Evolutionary conservation across 805 yeast genomes (phyloP), one percentile per base, ranked within the genome.

Genomic region (Debaryomyces prosopidis): DNA sequence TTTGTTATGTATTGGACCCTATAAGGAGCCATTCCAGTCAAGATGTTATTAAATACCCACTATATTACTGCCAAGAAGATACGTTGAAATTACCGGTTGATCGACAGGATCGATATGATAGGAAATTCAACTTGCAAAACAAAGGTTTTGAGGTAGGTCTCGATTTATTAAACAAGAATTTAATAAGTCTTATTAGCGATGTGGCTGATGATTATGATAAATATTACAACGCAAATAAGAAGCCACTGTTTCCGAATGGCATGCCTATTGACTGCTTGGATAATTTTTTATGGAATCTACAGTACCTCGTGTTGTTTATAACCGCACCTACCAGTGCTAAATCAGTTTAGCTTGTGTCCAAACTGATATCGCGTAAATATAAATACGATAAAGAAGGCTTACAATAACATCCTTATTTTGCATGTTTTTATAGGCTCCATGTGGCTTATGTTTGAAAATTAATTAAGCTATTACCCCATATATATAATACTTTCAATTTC

Each of bases 251-350:
- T 14, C 50, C 56, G 6, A 40, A 42, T 26, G 58, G 55, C 33
- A 57, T 70, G 11, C 76, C 76, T 2, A 48, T 59, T 6, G 76
- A 71, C 38, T 68, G 73, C 42, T 40, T 62, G 14, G 77, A 71
- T 50, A 69, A 71, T 46, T 62, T 70, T 36, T 52, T 71, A 45
- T 72, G 77, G 77, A 69, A 59, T 39, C 47, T 72, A 18, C 66
- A 72, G 46, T 72, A 65, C 43, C 40, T 71, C 18, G 44, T 66
- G 11, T 53, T 72, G 34, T 69, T 60, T 48, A 48, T 71, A 32
- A 69, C 75, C 1, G 67, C 67, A 9, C 44, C 46, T n/a, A 28
- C n/a, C 12, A 39, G 33, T 5, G 12, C 15, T 15, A 16, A 17
- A n/a, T 40, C 26, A 23, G 26, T 23, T 7, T 23, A 23, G 5